These are phyloP conservation scores for Micractinium conductrix DNA, from an alignment of 139 green algal genomes.

Conservation along the genomic window DNA sequence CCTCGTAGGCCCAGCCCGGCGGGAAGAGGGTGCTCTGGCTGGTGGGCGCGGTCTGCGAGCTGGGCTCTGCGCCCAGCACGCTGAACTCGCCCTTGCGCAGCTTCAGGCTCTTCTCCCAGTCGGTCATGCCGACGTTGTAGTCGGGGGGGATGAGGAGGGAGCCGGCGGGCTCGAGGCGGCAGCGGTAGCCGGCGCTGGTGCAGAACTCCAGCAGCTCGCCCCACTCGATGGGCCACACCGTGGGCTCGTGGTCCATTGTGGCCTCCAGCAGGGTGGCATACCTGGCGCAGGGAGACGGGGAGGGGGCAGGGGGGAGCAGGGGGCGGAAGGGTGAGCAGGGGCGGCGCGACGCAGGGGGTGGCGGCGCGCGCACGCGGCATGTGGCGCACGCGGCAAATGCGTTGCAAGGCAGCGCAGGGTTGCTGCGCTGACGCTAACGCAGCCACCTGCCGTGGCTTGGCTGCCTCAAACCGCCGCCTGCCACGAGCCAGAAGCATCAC, in stretches of 20 bases:
- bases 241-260: conserved; percentile 75
- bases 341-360: neutral
- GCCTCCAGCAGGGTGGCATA: conserved; percentile 79
- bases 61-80: conserved; percentile 52
- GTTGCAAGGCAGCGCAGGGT: neutral
- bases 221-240: conserved; percentile 72
- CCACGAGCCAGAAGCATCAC: no score
- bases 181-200: conserved; percentile 70
- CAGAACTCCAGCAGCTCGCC: conserved; percentile 83
- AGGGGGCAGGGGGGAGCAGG: neutral
- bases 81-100: conserved; percentile 58
- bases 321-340: neutral
- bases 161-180: conserved; percentile 75
- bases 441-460: no score
- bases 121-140: conserved; percentile 80
- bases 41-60: neutral
- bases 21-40: neutral
- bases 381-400: neutral
- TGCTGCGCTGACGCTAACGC: no score
- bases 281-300: conserved; percentile 30
- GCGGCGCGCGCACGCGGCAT: no score
- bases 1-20: neutral
- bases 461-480: no score
- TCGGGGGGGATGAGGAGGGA: conserved; percentile 82
- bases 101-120: conserved; percentile 84